A percentile compares a stretch with the other conserved stretches of the same genome.
Conservation (phyloP, 2,329 filamentous ascomycete genomes). For the Cercospora sp. region DNA sequence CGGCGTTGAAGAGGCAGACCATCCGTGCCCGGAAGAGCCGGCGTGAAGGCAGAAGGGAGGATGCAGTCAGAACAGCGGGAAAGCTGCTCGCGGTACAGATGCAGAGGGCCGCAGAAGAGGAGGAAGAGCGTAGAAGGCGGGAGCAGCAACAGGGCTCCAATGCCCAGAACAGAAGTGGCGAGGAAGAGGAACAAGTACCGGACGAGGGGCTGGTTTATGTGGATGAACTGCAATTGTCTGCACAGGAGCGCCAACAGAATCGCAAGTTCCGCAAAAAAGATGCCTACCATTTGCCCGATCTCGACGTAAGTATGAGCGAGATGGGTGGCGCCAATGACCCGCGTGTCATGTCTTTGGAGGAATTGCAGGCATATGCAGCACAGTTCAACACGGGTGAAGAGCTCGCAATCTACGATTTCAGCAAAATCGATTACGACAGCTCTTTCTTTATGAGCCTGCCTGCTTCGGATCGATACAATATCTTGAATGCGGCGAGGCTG, state of each 20-base stretch:
- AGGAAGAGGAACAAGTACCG: constrained; percentile 65
- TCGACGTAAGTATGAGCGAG: constrained; percentile 72
- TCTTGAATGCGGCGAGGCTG: constrained; percentile 87
- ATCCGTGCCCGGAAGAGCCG: constrained; percentile 75
- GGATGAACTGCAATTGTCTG: constrained; percentile 81
- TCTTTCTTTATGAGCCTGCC: constrained; percentile 93
- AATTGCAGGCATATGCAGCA: constrained; percentile 87
- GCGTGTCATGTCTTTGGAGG: constrained; percentile 92
- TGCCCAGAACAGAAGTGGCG: constrained; percentile 45
- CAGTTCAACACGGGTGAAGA: constrained; percentile 93
- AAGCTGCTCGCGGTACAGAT: constrained; percentile 93
- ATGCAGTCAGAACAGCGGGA: constrained; percentile 87
- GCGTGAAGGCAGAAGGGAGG: constrained; percentile 84
- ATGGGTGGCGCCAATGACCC: constrained; percentile 93
- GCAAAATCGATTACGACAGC: constrained; percentile 96
- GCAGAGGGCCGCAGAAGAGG: constrained; percentile 85
- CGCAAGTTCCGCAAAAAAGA: constrained; percentile 88
- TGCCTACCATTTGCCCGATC: constrained; percentile 88
- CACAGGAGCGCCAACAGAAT: constrained; percentile 70
- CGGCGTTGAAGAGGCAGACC: constrained; percentile 85
- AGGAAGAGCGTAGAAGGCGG: constrained; percentile 64
- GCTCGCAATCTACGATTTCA: constrained; percentile 85
- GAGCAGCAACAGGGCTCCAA: constrained; percentile 35
- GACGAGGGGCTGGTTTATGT: constrained; percentile 81
- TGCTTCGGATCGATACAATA: constrained; percentile 90